Evolutionary conservation across 192 early-diverging fungal genomes (phyloP).

Genomic region (Podila horticola): DNA sequence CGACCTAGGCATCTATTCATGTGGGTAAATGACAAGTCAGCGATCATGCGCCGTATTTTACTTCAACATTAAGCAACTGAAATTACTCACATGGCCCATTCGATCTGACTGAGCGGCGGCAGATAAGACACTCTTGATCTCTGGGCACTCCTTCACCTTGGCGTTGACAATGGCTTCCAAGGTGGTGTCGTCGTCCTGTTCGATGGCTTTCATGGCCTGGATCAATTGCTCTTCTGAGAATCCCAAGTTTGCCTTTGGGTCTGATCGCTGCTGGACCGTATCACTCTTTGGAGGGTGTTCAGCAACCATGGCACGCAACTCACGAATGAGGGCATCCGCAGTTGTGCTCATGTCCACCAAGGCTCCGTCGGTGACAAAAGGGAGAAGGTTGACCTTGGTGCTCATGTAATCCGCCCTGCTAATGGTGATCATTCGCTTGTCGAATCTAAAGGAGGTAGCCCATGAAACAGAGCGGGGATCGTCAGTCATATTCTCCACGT

Average conservation of each 20-base stretch:
- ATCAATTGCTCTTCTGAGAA: conserved; percentile 40
- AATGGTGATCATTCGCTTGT: conserved; percentile 55
- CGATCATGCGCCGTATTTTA: too few relatives aligned
- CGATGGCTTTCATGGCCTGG: conserved; percentile 46
- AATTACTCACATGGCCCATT: conserved; percentile 28
- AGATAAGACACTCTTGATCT: conserved; percentile 12
- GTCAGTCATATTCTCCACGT: too few relatives aligned
- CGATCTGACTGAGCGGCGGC: conserved; percentile 18
- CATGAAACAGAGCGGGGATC: background rate
- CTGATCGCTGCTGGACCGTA: conserved; percentile 13
- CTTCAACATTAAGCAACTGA: background rate
- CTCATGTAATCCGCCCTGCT: conserved; percentile 53
- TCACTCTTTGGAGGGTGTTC: conserved; percentile 25
- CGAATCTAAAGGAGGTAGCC: conserved; percentile 44
- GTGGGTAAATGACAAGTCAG: too few relatives aligned
- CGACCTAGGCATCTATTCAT: conserved; percentile 27
- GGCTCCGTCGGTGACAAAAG: conserved; percentile 53
- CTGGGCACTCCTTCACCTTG: conserved; percentile 16
- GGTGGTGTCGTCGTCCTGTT: conserved; percentile 43
- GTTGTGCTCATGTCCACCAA: conserved; percentile 34
- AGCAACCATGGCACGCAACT: conserved; percentile 28
- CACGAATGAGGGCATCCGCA: conserved; percentile 38
- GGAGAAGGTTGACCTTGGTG: conserved; percentile 59
- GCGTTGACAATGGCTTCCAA: conserved; percentile 37
- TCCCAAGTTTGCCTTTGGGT: conserved; percentile 17